A percentile compares a stretch with the other conserved stretches of the same genome.
Conservation (phyloP, 371 early-diverging fungal genomes). For the Apophysomyces trapeziformis region DNA sequence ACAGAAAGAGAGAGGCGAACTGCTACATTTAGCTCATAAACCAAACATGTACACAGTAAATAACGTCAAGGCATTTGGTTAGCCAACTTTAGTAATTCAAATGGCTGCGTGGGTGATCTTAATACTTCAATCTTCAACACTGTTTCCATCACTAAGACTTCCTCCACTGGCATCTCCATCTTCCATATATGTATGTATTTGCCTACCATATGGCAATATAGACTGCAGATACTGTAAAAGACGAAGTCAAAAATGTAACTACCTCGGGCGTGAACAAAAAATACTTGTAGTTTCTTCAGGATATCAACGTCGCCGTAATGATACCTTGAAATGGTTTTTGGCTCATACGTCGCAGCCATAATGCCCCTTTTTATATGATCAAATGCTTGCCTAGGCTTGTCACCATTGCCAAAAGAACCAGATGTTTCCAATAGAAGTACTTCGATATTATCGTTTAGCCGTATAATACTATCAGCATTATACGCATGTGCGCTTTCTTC, state of each 20-base stretch:
- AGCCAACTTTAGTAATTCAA: neutral
- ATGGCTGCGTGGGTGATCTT: neutral
- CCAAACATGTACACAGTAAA: neutral
- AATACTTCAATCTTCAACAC: neutral
- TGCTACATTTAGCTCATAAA: neutral
- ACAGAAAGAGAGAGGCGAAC: neutral
- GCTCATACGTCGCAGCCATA: neutral
- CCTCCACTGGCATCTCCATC: conserved; percentile 1
- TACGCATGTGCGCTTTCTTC: neutral
- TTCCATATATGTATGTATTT: neutral
- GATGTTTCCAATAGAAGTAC: conserved; percentile 6
- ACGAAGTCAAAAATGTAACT: neutral
- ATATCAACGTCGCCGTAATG: conserved; percentile 3
- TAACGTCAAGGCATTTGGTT: neutral
- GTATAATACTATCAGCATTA: conserved; percentile 3
- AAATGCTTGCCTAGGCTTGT: neutral
- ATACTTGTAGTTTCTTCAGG: neutral
- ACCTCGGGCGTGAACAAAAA: conserved; percentile 2
- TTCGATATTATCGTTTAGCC: conserved; percentile 2
- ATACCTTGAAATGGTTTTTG: neutral
- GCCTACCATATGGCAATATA: neutral
- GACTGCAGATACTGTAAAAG: conserved; percentile 2
- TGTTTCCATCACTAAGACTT: conserved; percentile 1
- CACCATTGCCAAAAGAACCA: neutral
- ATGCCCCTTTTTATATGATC: conserved; percentile 7